A percentile compares a stretch with the other conserved stretches of the same genome.
Conservation (phyloP, 2,329 filamentous ascomycete genomes). For the Thielaviopsis cerberus region DNA sequence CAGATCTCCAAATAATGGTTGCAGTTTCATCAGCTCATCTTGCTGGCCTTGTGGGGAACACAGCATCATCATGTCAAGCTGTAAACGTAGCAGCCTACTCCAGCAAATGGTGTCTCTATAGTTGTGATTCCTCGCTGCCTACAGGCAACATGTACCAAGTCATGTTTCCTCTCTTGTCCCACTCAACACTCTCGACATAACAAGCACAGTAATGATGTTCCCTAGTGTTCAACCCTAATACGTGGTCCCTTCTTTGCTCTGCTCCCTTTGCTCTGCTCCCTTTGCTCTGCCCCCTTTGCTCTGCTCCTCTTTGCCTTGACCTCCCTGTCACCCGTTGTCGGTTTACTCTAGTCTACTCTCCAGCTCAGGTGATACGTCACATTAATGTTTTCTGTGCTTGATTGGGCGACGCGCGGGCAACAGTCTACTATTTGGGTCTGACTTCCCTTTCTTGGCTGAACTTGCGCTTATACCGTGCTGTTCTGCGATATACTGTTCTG, state of each 20-base stretch:
- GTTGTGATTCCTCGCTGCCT: neutral
- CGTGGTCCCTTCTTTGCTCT: no score
- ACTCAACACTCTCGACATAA: neutral
- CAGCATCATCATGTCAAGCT: neutral
- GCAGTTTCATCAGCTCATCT: neutral
- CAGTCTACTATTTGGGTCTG: neutral
- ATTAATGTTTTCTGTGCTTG: neutral
- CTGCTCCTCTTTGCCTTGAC: no score
- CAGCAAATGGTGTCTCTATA: neutral
- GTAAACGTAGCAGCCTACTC: neutral
- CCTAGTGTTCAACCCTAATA: neutral
- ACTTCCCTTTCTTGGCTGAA: no score
- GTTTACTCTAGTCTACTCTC: neutral
- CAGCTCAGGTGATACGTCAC: neutral
- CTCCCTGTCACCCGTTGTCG: no score
- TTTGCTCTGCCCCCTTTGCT: no score
- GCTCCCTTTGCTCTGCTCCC: no score
- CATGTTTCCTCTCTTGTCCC: neutral
- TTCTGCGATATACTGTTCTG: no score
- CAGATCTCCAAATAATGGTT: neutral
- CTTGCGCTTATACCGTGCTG: no score
- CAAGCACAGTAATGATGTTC: neutral
- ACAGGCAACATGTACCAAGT: neutral
- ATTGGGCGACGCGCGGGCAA: neutral
- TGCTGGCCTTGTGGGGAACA: neutral